A percentile compares a stretch with the other conserved stretches of the same genome.
Evolutionary conservation across 2,329 filamentous ascomycete species (phyloP).

Genomic region (Byssothecium circinans): DNA sequence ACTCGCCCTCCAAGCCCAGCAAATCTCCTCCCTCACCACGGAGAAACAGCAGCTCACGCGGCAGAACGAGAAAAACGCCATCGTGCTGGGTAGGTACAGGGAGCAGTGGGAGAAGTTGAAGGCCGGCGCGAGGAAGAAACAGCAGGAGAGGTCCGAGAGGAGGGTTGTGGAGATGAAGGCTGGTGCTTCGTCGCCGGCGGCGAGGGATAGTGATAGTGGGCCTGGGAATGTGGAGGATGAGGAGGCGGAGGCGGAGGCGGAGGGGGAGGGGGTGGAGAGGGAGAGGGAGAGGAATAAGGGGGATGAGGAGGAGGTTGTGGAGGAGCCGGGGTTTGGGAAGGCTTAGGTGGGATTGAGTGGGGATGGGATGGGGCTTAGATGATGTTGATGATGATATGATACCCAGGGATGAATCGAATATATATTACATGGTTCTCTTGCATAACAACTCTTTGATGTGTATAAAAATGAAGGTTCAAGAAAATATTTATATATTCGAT

Average conservation of each 20-base stretch:
- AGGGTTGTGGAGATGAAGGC: constrained; percentile 14
- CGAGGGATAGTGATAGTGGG: constrained; percentile 21
- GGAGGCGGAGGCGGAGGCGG: constrained; percentile 13
- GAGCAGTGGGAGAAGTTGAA: constrained; percentile 71
- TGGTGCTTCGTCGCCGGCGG: constrained; percentile 24
- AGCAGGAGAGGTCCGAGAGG: constrained; percentile 31
- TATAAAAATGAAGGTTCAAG: neutral
- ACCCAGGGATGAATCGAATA: neutral
- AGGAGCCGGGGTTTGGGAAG: constrained; percentile 36
- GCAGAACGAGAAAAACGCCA: constrained; percentile 63
- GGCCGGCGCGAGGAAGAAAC: constrained; percentile 56
- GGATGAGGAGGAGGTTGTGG: neutral
- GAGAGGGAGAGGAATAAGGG: constrained; percentile 11
- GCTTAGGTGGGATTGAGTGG: constrained; percentile 14
- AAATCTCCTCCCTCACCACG: constrained; percentile 54
- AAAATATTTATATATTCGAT: too few relatives aligned
- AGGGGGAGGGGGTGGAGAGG: constrained; percentile 1
- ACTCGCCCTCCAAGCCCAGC: constrained; percentile 26
- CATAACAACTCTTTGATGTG: neutral
- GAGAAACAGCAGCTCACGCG: constrained; percentile 64
- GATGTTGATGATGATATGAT: neutral
- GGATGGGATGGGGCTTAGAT: neutral
- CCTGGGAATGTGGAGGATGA: constrained; percentile 9
- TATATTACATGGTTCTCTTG: too few relatives aligned
- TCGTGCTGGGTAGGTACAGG: constrained; percentile 59